Conservation (phyloP, 2,329 filamentous ascomycete genomes). For the Colletotrichum liriopes region DNA sequence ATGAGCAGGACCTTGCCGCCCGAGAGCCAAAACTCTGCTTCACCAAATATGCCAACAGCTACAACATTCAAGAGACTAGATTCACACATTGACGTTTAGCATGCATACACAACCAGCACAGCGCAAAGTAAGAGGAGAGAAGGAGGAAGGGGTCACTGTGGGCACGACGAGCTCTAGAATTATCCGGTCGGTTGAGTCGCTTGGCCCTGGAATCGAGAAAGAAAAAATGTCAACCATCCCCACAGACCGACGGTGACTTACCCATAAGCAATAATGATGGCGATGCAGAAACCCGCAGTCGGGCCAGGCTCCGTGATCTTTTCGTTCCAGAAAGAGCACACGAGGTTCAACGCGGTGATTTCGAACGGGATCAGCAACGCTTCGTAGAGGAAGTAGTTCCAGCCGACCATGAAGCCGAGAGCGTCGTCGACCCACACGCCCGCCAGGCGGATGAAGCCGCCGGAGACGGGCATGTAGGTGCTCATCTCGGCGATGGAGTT, state of each 20-base stretch:
- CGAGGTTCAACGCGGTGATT: constrained; percentile 45
- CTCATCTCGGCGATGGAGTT: constrained; percentile 48
- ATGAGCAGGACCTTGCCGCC: constrained; percentile 70
- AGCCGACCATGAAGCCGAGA: constrained; percentile 69
- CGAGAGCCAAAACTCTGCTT: constrained; percentile 72
- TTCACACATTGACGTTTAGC: constrained; percentile 39
- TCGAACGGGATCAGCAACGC: constrained; percentile 57
- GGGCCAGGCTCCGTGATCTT: constrained; percentile 39
- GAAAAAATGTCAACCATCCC: constrained; percentile 26
- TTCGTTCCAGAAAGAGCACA: constrained; percentile 48
- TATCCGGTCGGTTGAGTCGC: constrained; percentile 22
- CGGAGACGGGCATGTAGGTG: constrained; percentile 53
- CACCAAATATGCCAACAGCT: constrained; percentile 60
- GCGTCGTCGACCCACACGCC: constrained; percentile 68
- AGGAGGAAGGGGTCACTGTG: constrained; percentile 14
- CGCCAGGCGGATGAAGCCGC: constrained; percentile 36
- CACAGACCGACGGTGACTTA: constrained; percentile 24
- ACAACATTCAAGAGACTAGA: constrained; percentile 44
- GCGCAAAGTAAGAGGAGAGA: not conserved
- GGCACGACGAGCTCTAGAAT: constrained; percentile 32
- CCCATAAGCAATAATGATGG: constrained; percentile 43
- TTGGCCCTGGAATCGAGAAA: constrained; percentile 14
- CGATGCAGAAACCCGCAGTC: constrained; percentile 46
- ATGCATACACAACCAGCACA: constrained; percentile 33
- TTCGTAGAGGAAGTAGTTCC: constrained; percentile 74